A percentile compares a stretch with the other conserved stretches of the same genome.
Evolutionary conservation across 805 yeast species (phyloP).

Genomic region (Yamadazyma phyllophila): DNA sequence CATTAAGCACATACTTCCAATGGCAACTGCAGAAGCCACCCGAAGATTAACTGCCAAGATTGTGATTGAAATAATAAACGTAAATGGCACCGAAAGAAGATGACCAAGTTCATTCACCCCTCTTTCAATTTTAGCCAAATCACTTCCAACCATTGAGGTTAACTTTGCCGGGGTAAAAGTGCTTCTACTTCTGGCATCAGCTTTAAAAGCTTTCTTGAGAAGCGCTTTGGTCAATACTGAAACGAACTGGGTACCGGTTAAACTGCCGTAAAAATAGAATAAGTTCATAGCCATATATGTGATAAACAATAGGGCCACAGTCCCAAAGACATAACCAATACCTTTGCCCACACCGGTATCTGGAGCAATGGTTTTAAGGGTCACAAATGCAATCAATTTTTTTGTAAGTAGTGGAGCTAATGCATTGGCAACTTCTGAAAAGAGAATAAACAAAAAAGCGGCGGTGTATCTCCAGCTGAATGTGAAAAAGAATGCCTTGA

Average conservation of each 20-base stretch:
- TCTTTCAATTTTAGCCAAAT: constrained; percentile 73
- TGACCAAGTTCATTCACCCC: constrained; percentile 64
- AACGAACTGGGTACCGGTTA: constrained; percentile 67
- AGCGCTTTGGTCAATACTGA: constrained; percentile 69
- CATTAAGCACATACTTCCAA: constrained; percentile 52
- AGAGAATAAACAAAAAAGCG: neutral
- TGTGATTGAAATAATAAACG: constrained; percentile 59
- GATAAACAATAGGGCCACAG: constrained; percentile 25
- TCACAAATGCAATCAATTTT: constrained; percentile 34
- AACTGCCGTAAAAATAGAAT: constrained; percentile 56
- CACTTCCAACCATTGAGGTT: constrained; percentile 77
- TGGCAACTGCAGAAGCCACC: constrained; percentile 66
- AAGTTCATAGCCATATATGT: constrained; percentile 41
- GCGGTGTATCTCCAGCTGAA: constrained; percentile 2
- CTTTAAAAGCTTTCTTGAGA: constrained; percentile 60
- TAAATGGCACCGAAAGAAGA: constrained; percentile 59
- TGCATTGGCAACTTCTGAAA: constrained; percentile 25
- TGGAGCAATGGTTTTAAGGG: constrained; percentile 20
- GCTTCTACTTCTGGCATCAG: constrained; percentile 56
- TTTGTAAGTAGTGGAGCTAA: constrained; percentile 34
- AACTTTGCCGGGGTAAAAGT: constrained; percentile 65
- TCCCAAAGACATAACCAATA: constrained; percentile 40
- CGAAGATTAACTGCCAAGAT: constrained; percentile 68
- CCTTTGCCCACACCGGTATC: constrained; percentile 26
- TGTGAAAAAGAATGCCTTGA: constrained; percentile 2